Evolutionary conservation across 306 rosid species (phyloP).

Genomic region (Delonix regia): DNA sequence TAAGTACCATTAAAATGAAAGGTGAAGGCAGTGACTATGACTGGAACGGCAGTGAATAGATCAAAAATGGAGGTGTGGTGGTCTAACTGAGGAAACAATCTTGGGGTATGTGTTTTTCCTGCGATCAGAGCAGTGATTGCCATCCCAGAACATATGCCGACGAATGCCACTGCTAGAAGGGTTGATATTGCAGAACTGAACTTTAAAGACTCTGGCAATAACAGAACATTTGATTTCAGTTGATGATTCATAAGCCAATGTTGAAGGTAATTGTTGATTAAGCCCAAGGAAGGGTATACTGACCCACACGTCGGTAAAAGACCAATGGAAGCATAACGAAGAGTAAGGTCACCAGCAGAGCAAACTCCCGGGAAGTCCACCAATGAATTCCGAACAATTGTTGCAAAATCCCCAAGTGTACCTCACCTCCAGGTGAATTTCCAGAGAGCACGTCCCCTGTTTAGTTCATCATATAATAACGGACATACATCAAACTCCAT

Average conservation of each 20-base stretch:
- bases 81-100: conserved; percentile 71
- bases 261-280: neutral
- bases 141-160: conserved; percentile 69
- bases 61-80: conserved; percentile 72
- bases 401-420: conserved; percentile 84
- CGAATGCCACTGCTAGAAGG: conserved; percentile 85
- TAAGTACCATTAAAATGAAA: conserved; percentile 85
- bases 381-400: conserved; percentile 89
- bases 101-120: conserved; percentile 68
- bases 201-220: conserved; percentile 66
- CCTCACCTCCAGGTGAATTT: conserved; percentile 48
- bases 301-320: conserved; percentile 74
- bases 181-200: conserved; percentile 80
- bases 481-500: neutral
- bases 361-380: conserved; percentile 85
- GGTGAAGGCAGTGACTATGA: conserved; percentile 94
- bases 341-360: conserved; percentile 54
- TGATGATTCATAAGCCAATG: neutral
- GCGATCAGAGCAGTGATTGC: conserved; percentile 63
- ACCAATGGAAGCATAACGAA: conserved; percentile 76
- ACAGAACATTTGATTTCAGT: neutral
- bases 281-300: conserved; percentile 39
- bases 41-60: conserved; percentile 89
- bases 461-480: conserved; percentile 5
- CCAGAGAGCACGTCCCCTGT: conserved; percentile 89